A percentile compares a stretch with the other conserved stretches of the same genome.
phyloP scores from a whole-genome alignment of 192 early-diverging fungal genomes.

The Thoreauomyces humboldtii region DNA sequence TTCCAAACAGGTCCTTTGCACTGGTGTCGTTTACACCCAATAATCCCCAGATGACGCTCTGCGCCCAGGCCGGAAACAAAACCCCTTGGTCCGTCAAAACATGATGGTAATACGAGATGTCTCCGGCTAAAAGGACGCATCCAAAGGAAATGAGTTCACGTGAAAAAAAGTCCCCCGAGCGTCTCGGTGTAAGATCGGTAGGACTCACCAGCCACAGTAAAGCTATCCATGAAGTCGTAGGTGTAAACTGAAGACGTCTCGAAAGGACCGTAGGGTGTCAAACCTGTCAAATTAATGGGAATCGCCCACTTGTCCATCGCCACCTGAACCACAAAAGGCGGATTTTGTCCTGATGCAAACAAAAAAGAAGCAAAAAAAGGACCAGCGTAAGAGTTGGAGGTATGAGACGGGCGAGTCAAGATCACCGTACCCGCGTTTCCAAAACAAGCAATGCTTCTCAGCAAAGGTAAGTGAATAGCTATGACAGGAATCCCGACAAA shows the following conservation, averaged over 20 bases:
- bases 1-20: not conserved
- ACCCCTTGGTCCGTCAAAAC: not conserved
- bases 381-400: not conserved
- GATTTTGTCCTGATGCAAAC: not conserved
- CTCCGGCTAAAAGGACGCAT: too few species aligned
- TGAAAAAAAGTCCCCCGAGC: too few species aligned
- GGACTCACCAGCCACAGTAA: not conserved
- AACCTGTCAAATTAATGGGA: not conserved
- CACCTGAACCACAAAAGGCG: not conserved
- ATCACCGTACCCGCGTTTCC: conserved; percentile 2
- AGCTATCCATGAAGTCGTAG: conserved; percentile 9
- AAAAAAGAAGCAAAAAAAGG: not conserved
- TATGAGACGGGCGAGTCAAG: too few species aligned
- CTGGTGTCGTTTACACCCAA: not conserved
- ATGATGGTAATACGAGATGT: not conserved
- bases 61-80: not conserved
- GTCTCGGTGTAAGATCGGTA: too few species aligned
- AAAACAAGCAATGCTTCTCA: conserved; percentile 5
- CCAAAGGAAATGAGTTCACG: too few species aligned
- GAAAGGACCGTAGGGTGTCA: not conserved
- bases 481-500: not conserved
- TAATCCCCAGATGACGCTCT: not conserved
- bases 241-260: not conserved
- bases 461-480: not conserved
- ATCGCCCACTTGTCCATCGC: not conserved